Evolutionary conservation across 106 monocot genomes (phyloP).

Genomic region (Phalaenopsis equestris): DNA sequence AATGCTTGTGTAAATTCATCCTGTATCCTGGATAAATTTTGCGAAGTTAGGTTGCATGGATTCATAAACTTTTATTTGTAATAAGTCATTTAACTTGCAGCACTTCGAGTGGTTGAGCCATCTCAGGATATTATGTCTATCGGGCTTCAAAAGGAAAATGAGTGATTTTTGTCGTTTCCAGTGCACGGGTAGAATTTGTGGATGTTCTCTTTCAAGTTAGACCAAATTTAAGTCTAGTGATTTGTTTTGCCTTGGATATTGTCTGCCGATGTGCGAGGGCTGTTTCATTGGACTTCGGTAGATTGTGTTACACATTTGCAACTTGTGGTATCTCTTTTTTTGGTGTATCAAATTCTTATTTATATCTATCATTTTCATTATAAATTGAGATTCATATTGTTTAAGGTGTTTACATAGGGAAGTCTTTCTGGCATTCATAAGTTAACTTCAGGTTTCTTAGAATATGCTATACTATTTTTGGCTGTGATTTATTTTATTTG

Average conservation of each 20-base stretch:
- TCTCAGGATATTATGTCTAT: background rate
- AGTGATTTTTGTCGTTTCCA: background rate
- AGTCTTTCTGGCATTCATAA: background rate
- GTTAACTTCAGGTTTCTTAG: background rate
- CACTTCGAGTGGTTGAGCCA: background rate
- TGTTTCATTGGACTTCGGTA: background rate
- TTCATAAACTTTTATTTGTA: background rate
- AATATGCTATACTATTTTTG: background rate
- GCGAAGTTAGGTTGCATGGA: background rate
- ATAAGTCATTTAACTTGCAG: background rate
- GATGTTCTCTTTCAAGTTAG: background rate
- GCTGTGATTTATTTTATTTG: background rate
- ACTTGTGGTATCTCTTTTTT: background rate
- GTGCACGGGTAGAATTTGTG: background rate
- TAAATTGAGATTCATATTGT: background rate
- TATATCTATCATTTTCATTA: background rate
- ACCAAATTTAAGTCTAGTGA: background rate
- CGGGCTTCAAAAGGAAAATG: background rate
- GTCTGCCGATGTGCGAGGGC: background rate
- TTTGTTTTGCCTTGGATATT: background rate
- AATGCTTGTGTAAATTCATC: background rate
- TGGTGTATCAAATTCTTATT: background rate
- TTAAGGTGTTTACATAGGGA: background rate
- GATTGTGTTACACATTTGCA: background rate
- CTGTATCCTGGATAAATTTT: background rate